Evolutionary conservation across 2,329 filamentous ascomycete genomes (phyloP).

Genomic region (Nigrograna mackinnonii): DNA sequence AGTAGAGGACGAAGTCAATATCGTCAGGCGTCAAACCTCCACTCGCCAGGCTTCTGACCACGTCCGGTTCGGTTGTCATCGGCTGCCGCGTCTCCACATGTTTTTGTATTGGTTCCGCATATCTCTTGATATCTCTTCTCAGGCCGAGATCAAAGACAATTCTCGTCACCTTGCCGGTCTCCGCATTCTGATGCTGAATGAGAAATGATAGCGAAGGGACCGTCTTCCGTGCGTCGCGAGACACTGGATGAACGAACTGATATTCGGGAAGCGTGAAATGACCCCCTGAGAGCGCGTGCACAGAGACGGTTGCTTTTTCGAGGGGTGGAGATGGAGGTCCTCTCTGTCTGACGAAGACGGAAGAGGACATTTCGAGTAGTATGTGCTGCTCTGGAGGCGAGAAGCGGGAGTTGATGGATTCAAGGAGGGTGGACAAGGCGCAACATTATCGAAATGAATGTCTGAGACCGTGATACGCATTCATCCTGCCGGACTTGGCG

Average conservation of each 20-base stretch:
- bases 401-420: no score
- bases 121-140: conserved; percentile 49
- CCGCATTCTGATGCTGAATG: conserved; percentile 50
- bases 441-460: no score
- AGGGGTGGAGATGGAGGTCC: conserved; percentile 15
- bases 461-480: no score
- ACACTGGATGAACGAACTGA: conserved; percentile 52
- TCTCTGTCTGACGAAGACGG: conserved; percentile 8
- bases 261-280: conserved; percentile 53
- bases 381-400: no score
- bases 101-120: conserved; percentile 49
- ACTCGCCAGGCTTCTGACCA: conserved; percentile 41
- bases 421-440: no score
- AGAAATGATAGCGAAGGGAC: conserved; percentile 61
- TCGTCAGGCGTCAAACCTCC: conserved; percentile 41
- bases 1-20: conserved; percentile 47
- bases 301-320: conserved; percentile 27
- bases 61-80: conserved; percentile 41
- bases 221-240: conserved; percentile 47
- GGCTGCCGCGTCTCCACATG: conserved; percentile 54
- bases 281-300: conserved; percentile 42
- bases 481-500: no score
- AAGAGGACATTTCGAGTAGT: conserved; percentile 13
- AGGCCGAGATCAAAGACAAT: conserved; percentile 61
- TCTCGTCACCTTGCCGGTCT: conserved; percentile 36